Base-by-base conservation (phyloP, 1,284 basidiomycete genomes). In the Sparassis latifolia region DNA sequence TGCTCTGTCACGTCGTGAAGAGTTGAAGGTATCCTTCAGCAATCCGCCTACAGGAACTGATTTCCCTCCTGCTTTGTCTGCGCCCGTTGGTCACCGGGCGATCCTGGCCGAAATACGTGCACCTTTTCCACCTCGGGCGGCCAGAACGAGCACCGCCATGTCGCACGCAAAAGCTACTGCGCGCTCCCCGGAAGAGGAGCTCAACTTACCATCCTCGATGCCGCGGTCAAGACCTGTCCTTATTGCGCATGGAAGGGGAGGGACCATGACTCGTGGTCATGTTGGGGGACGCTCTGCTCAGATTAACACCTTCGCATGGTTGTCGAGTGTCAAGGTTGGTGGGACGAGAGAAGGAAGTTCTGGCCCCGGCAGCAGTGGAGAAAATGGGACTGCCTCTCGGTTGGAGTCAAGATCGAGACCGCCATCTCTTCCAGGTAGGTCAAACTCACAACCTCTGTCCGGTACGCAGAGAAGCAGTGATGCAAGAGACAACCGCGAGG, bases 91-190 rank as follows among this genome's bases (percentile, higher is more conserved):
- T 4, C 71, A 77, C 51, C 79, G 85, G 44, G 72, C 76, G 0
- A 86, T 89, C 55, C 68, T 88, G 2, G 82, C 81, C 0, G 84
- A 84, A 65, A 82, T 86, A 4, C 76, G 85, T 28, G 81, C 84
- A 0, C 73, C 76, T 5, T 67, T 71, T 0, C 74, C 72, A 1
- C 70, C 69, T 10, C 65, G 61, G 5, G 52, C 52, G 6, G 27
- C 53, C 2, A 33, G 30, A n/a, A 35, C 42, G 4, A 50, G 41
- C 38, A 39, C 31, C 10, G n/a, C 29, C 2, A 28, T 33, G 5
- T 30, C 43, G 9, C 29, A 27, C n/a, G 33, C 44, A 9, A 47
- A 43, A 2, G 35, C 33, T n/a, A n/a, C 28, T 12, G 4, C 44
- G n/a, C 40, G 20, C 4, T 27, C 28, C 20, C 30, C n/a, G 12